These are phyloP conservation scores for Gaertneriomyces sp. DNA, from an alignment of 192 early-diverging fungal genomes.

Conservation along the genomic window DNA sequence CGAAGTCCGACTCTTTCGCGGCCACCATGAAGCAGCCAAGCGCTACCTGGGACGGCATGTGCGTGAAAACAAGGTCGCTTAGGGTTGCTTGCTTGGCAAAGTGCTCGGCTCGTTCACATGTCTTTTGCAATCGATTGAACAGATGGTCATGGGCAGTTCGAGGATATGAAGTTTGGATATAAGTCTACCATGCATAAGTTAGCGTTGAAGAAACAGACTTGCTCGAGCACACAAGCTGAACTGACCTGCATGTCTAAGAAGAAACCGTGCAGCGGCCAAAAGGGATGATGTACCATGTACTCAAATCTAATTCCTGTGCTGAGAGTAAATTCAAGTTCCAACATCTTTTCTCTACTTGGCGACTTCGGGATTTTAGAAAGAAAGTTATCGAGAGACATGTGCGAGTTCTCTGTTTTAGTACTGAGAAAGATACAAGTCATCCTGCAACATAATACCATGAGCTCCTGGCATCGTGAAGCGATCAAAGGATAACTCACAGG, in stretches of 20 bases:
- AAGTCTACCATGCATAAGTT: constrained; percentile 5
- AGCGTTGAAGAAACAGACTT: not conserved
- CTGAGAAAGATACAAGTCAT: constrained; percentile 46
- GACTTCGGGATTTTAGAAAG: constrained; percentile 37
- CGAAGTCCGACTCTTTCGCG: constrained; percentile 25
- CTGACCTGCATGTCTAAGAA: constrained; percentile 49
- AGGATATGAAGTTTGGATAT: constrained; percentile 16
- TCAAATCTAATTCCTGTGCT: constrained; percentile 42
- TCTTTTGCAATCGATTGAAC: constrained; percentile 20
- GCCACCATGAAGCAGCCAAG: constrained; percentile 43
- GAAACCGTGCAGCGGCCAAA: constrained; percentile 48
- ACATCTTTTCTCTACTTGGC: constrained; percentile 31
- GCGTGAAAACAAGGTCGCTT: constrained; percentile 42
- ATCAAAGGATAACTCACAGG: constrained; percentile 20
- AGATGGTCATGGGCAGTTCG: constrained; percentile 11
- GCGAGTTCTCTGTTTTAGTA: constrained; percentile 41
- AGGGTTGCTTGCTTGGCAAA: constrained; percentile 27
- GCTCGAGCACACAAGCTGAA: not conserved
- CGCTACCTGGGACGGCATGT: constrained; percentile 46
- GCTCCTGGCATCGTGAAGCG: too few species aligned
- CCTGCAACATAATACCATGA: constrained; percentile 8
- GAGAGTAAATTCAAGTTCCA: constrained; percentile 41
- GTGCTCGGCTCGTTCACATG: constrained; percentile 25
- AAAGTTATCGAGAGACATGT: constrained; percentile 38
- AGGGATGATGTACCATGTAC: constrained; percentile 41